phyloP scores from a whole-genome alignment of 306 rosid species.

The Quercus dentata region DNA sequence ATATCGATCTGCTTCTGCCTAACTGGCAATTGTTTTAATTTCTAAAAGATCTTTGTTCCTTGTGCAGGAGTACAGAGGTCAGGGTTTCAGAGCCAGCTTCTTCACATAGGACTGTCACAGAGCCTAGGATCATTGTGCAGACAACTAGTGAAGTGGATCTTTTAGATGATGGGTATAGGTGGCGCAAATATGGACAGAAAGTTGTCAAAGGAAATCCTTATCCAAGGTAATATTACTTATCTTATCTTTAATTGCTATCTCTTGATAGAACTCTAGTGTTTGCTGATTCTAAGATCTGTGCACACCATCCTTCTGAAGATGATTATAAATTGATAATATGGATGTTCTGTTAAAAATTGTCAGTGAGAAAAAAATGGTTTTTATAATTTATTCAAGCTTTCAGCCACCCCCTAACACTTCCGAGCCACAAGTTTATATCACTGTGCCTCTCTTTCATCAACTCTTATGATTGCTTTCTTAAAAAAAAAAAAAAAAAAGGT shows the following conservation, averaged over 20 bases:
- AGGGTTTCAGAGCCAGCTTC: slow-evolving; percentile 45
- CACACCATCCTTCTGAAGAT: background rate
- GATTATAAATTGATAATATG: background rate
- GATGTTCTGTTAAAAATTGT: background rate
- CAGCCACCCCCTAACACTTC: background rate
- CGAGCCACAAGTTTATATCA: background rate
- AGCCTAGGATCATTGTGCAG: slow-evolving; percentile 84
- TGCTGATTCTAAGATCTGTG: background rate
- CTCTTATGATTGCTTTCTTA: background rate
- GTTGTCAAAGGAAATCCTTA: slow-evolving; percentile 83
- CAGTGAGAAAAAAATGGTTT: background rate
- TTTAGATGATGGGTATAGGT: slow-evolving; percentile 80
- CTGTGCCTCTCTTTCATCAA: background rate
- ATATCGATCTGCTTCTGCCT: background rate
- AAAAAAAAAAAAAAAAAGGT: background rate
- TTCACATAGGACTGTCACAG: slow-evolving; percentile 70
- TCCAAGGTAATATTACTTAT: slow-evolving; percentile 58
- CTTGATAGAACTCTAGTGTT: background rate
- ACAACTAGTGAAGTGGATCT: slow-evolving; percentile 88
- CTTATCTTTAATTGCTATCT: slow-evolving; percentile 11
- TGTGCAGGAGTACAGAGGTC: slow-evolving; percentile 54
- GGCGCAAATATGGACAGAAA: slow-evolving; percentile 90
- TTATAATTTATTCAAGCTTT: background rate
- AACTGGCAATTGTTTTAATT: background rate
- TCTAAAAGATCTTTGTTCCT: background rate